Evolutionary conservation across 176 grass and related monocot genomes (phyloP).

Genomic region (Rhipidocladum racemiflorum): DNA sequence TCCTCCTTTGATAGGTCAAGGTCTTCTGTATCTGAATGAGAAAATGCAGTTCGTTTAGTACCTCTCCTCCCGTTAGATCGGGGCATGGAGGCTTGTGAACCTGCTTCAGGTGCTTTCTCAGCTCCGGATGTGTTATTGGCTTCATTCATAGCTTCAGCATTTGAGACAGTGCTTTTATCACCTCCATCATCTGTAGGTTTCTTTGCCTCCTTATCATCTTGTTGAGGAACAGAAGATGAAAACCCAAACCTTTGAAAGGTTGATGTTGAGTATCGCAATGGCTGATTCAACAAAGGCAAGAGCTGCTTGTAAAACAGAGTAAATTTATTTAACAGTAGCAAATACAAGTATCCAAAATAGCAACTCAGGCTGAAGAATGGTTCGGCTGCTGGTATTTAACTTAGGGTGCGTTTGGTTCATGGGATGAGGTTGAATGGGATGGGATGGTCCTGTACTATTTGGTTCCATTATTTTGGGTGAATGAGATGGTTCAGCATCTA

Average conservation of each 20-base stretch:
- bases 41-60: constrained; percentile 60
- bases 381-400: background rate
- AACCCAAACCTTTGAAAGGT: constrained; percentile 43
- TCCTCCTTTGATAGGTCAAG: constrained; percentile 49
- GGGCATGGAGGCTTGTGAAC: constrained; percentile 25
- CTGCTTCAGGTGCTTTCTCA: constrained; percentile 24
- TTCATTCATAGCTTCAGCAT: constrained; percentile 16
- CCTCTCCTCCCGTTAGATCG: constrained; percentile 26
- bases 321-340: background rate
- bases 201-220: constrained; percentile 37
- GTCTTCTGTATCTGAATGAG: constrained; percentile 55
- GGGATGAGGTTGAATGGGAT: too few relatives aligned
- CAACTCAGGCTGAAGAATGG: background rate
- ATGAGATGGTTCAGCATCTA: too few relatives aligned
- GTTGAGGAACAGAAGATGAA: constrained; percentile 39
- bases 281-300: constrained; percentile 1
- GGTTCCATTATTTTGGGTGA: too few relatives aligned
- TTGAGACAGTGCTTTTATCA: background rate
- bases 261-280: constrained; percentile 9
- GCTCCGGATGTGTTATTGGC: background rate
- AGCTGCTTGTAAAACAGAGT: background rate
- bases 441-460: too few relatives aligned
- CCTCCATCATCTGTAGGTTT: constrained; percentile 3
- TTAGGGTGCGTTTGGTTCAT: too few relatives aligned
- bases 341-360: background rate